phyloP scores from a whole-genome alignment of 75 land plant species.

The Sequoiadendron giganteum region DNA sequence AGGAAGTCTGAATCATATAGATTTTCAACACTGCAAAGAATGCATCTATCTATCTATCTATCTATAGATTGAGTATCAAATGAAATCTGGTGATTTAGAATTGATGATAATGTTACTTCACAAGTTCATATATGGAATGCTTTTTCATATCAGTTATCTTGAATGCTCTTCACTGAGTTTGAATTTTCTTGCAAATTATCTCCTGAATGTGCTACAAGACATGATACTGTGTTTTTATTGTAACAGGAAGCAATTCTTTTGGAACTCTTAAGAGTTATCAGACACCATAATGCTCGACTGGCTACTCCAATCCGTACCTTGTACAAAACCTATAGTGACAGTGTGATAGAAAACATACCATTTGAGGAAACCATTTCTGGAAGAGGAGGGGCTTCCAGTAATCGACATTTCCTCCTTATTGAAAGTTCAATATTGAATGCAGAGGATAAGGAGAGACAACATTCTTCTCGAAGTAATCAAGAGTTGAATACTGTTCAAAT shows the following conservation, averaged over 20 bases:
- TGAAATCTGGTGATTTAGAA: background rate
- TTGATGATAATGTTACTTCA: background rate
- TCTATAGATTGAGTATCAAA: background rate
- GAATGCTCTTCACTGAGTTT: background rate
- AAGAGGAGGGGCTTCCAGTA: constrained; percentile 24
- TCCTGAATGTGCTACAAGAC: background rate
- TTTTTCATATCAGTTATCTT: background rate
- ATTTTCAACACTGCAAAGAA: background rate
- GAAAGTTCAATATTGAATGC: constrained; percentile 48
- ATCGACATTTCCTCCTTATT: constrained; percentile 59
- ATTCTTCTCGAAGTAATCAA: constrained; percentile 20
- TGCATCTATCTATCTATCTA: background rate
- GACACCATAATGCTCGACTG: constrained; percentile 91
- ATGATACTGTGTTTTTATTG: constrained; percentile 2
- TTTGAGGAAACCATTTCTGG: constrained; percentile 46
- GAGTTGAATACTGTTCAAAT: constrained; percentile 20
- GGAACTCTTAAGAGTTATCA: constrained; percentile 89
- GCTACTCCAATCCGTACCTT: constrained; percentile 96
- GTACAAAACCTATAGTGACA: constrained; percentile 72
- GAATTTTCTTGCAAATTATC: background rate
- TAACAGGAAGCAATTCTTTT: constrained; percentile 83
- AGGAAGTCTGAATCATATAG: background rate
- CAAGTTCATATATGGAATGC: background rate
- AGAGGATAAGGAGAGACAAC: constrained; percentile 46
- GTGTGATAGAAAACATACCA: constrained; percentile 55